phyloP scores from a whole-genome alignment of 805 yeast species.

The Priceomyces fermenticarens region DNA sequence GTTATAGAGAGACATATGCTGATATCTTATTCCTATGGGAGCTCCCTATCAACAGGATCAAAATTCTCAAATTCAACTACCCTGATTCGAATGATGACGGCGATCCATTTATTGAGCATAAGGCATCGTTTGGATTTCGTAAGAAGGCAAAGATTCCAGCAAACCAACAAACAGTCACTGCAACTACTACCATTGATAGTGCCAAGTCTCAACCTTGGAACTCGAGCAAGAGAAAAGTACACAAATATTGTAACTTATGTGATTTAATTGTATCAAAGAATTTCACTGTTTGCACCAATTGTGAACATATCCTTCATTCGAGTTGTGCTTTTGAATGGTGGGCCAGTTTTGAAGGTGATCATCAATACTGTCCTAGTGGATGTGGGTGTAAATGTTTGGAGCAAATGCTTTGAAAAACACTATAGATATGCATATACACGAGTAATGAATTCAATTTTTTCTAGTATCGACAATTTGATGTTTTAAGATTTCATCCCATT shows the following conservation, averaged over 20 bases:
- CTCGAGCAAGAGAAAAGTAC: slow-evolving; percentile 16
- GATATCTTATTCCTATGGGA: slow-evolving; percentile 81
- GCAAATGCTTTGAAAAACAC: slow-evolving; percentile 8
- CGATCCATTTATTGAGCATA: slow-evolving; percentile 30
- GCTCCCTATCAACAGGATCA: slow-evolving; percentile 71
- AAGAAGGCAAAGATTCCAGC: slow-evolving; percentile 15
- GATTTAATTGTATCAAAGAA: slow-evolving; percentile 56
- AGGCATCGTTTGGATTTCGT: slow-evolving; percentile 31
- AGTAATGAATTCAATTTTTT: slow-evolving; percentile 13
- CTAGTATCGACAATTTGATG: slow-evolving; percentile 66
- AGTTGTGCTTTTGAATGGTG: slow-evolving; percentile 84
- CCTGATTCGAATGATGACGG: slow-evolving; percentile 15
- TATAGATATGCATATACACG: slow-evolving; percentile 1
- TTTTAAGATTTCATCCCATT: slow-evolving; percentile 75
- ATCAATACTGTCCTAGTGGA: slow-evolving; percentile 70
- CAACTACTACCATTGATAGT: slow-evolving; percentile 21
- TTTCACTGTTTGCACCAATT: slow-evolving; percentile 63
- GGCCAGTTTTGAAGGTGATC: slow-evolving; percentile 31
- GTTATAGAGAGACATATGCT: slow-evolving; percentile 69
- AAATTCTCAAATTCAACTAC: slow-evolving; percentile 69
- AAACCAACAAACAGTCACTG: slow-evolving; percentile 19
- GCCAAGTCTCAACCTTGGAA: slow-evolving; percentile 31
- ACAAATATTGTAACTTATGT: slow-evolving; percentile 64
- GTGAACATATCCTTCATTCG: slow-evolving; percentile 79
- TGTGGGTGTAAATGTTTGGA: slow-evolving; percentile 76